Evolutionary conservation across 1,139 yeast genomes (phyloP), one percentile per base, ranked within the genome.

Genomic region (Hansenula sp.): DNA sequence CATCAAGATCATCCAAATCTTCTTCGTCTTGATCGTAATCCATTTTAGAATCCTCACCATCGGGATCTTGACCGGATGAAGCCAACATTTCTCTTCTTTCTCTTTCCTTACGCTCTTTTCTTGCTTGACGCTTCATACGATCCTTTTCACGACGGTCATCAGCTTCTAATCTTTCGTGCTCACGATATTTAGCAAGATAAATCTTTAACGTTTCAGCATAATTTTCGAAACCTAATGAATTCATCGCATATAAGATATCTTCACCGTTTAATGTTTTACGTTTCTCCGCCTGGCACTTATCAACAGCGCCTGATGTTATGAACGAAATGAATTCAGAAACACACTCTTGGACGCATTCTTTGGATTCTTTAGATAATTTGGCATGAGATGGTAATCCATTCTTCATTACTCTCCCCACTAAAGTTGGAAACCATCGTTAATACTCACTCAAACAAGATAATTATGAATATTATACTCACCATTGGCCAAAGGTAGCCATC

Each of bases 291-390:
- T 72, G 64, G 54, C 87, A 81, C 53, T 75, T 75, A 53, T 83
- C 89, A 33, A 82, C 76, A 13, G 89, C 71, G 58, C 84, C 91
- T 46, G 87, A 79, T 2, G 93, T 84, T 36, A 84, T 75, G 62
- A 85, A 85, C 3, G 89, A 80, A 24, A 85, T 84, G 61, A 84
- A 84, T 59, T 85, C 96, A 40, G 87, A 77, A 1, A 88, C 96
- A 65, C 96, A 88, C 61, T 89, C 96, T 66, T 89, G 96, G 67
- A 89, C 82, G 58, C 96, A 88, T 60, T 85, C 94, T 58, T 88
- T 88, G 36, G 96, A 89, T 53, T 87, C 96, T 57, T 86, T 88
- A 15, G 94, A 83, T 2, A 89, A 82, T 59, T 89, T 89, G 8
- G 95, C 96, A 30, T 85, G 81, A 15, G 76, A 68, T 3, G 96